phyloP scores from a whole-genome alignment of 2,329 filamentous ascomycete species.

The Trichoderma koningiopsis region DNA sequence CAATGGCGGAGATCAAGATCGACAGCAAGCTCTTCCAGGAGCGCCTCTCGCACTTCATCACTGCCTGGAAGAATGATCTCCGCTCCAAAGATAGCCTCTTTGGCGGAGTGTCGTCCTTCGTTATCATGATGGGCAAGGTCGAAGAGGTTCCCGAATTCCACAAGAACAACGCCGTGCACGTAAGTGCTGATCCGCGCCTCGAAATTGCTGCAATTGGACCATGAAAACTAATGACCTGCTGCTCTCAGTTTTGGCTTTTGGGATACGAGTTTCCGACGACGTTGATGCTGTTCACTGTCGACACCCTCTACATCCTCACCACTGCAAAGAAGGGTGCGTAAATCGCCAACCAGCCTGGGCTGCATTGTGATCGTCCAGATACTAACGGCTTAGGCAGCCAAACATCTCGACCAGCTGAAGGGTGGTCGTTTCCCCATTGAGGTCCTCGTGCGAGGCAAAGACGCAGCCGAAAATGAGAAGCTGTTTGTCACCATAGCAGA shows the following conservation, averaged over 20 bases:
- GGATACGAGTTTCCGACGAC: constrained; percentile 99
- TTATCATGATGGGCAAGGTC: constrained; percentile 92
- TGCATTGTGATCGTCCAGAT: background rate
- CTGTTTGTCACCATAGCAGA: constrained; percentile 83
- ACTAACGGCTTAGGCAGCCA: constrained; percentile 58
- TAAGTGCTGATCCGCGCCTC: constrained; percentile 48
- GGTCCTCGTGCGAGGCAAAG: constrained; percentile 88
- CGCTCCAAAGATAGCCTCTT: constrained; percentile 83
- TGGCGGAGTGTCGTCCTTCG: constrained; percentile 80
- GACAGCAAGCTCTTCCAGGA: constrained; percentile 93
- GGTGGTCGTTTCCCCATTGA: constrained; percentile 91
- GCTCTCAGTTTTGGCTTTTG: constrained; percentile 85
- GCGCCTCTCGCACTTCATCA: constrained; percentile 82
- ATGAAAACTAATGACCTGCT: background rate
- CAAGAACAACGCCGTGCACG: constrained; percentile 96
- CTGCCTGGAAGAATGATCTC: constrained; percentile 96
- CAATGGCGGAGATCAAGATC: constrained; percentile 86
- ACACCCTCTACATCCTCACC: constrained; percentile 88
- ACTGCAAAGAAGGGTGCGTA: constrained; percentile 92
- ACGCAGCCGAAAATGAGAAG: constrained; percentile 87
- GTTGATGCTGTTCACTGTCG: constrained; percentile 86
- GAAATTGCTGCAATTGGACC: background rate
- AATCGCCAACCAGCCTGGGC: constrained; percentile 36
- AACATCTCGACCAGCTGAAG: constrained; percentile 89
- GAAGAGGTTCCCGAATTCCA: constrained; percentile 84